phyloP scores from a whole-genome alignment of 331 rosid species.

The Pyracantha coccinea region DNA sequence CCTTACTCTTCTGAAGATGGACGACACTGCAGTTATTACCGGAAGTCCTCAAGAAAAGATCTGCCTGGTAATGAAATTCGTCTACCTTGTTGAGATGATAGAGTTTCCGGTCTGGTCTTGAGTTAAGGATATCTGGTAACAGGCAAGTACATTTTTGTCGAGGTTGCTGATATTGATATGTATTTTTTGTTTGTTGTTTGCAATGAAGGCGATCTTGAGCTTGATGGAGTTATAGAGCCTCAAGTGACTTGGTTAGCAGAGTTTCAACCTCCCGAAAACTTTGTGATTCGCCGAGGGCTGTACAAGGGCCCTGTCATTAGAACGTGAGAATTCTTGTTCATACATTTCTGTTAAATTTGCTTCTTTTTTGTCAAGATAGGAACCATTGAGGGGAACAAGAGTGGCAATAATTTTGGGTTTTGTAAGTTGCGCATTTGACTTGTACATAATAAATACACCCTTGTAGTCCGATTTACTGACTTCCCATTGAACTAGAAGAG shows the following conservation, averaged over 20 bases:
- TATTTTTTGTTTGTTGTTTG: constrained; percentile 4
- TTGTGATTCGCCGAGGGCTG: constrained; percentile 85
- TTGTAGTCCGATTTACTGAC: constrained; percentile 27
- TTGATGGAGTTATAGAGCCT: constrained; percentile 42
- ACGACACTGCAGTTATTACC: constrained; percentile 87
- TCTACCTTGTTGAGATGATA: no score
- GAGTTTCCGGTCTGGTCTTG: no score
- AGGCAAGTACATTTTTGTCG: neutral
- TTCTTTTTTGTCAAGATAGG: constrained; percentile 22
- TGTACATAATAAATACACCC: constrained; percentile 54
- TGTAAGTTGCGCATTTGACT: constrained; percentile 29
- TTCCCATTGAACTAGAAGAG: constrained; percentile 26
- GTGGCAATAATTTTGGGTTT: constrained; percentile 38
- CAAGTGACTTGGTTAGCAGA: constrained; percentile 86
- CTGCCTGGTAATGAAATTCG: constrained; percentile 53
- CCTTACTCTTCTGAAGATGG: constrained; percentile 84
- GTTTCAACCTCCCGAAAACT: constrained; percentile 83
- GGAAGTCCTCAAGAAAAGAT: constrained; percentile 54
- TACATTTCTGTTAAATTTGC: constrained; percentile 32
- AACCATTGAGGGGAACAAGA: constrained; percentile 27
- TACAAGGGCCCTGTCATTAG: constrained; percentile 90
- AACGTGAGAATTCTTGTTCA: constrained; percentile 44
- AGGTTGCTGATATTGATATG: neutral
- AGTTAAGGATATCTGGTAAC: neutral
- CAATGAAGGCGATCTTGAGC: constrained; percentile 38